Evolutionary conservation across 345 rosid species (phyloP).

Genomic region (Eucalyptus curtisii): DNA sequence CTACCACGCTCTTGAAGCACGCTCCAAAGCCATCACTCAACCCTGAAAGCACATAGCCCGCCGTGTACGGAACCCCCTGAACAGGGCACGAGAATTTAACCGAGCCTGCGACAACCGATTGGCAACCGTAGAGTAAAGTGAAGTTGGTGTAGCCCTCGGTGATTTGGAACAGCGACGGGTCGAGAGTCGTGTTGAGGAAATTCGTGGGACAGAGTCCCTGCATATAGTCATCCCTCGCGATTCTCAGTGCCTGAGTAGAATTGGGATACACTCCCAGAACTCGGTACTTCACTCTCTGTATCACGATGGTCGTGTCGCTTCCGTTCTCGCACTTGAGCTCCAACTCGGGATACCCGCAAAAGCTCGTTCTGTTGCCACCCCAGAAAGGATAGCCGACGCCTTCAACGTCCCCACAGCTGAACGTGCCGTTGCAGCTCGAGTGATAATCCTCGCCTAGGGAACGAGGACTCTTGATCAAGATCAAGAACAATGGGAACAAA

Average conservation of each 20-base stretch:
- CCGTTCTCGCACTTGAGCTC: constrained; percentile 7
- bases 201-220: not conserved
- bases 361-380: constrained; percentile 1
- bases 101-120: fast-evolving
- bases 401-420: constrained; percentile 1
- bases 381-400: constrained; percentile 15
- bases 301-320: not conserved
- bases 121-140: constrained; percentile 8
- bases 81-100: not conserved
- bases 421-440: not conserved
- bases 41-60: not conserved
- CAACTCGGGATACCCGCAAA: constrained; percentile 13
- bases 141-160: not conserved
- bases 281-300: not conserved
- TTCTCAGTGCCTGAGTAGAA: not conserved
- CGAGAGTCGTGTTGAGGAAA: constrained; percentile 5
- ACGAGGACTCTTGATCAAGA: not conserved
- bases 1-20: not conserved
- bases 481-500: not conserved
- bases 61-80: not conserved
- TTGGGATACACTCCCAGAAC: not conserved
- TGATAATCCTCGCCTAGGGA: not conserved
- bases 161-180: not conserved
- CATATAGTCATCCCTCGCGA: constrained; percentile 10
- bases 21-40: not conserved